phyloP scores from a whole-genome alignment of 768 basidiomycete species.

The Leccinum boreale region DNA sequence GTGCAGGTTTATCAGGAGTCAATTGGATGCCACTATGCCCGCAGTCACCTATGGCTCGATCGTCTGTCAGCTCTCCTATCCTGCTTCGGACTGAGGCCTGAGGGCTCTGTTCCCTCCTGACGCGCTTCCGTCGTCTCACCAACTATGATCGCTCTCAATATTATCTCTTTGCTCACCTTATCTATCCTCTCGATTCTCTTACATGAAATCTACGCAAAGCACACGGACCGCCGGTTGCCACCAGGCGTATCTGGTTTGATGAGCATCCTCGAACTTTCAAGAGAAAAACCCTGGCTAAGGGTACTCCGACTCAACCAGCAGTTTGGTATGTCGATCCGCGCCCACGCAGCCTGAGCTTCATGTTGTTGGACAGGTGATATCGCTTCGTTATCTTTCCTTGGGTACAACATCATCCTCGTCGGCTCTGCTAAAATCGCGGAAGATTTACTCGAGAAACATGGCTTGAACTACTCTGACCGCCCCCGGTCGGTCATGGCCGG shows the following conservation, averaged over 20 bases:
- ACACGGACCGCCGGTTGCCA: slow-evolving; percentile 5
- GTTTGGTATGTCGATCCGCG: slow-evolving; percentile 7
- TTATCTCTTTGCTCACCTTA: background rate
- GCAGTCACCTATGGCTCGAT: too few species aligned
- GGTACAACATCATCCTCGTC: slow-evolving; percentile 40
- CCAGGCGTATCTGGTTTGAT: slow-evolving; percentile 14
- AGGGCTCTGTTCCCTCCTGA: too few species aligned
- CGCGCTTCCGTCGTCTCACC: too few species aligned
- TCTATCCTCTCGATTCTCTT: background rate
- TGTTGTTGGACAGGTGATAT: slow-evolving; percentile 10
- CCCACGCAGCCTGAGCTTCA: background rate
- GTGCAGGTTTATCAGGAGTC: too few species aligned
- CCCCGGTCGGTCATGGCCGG: slow-evolving; percentile 20
- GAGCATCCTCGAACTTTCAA: slow-evolving; percentile 11
- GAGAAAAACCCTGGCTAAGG: slow-evolving; percentile 11
- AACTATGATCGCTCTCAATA: too few species aligned
- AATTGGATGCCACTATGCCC: too few species aligned
- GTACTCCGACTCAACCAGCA: slow-evolving; percentile 4
- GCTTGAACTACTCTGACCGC: slow-evolving; percentile 38
- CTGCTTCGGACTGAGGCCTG: too few species aligned
- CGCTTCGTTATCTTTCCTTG: slow-evolving; percentile 7
- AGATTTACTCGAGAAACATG: slow-evolving; percentile 46
- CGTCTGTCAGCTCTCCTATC: too few species aligned
- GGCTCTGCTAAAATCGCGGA: slow-evolving; percentile 39
- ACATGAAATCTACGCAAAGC: background rate